A percentile compares a stretch with the other conserved stretches of the same genome.
These are phyloP conservation scores for Poa annua DNA, from an alignment of 176 grass and related monocot genomes.

Conservation along the genomic window DNA sequence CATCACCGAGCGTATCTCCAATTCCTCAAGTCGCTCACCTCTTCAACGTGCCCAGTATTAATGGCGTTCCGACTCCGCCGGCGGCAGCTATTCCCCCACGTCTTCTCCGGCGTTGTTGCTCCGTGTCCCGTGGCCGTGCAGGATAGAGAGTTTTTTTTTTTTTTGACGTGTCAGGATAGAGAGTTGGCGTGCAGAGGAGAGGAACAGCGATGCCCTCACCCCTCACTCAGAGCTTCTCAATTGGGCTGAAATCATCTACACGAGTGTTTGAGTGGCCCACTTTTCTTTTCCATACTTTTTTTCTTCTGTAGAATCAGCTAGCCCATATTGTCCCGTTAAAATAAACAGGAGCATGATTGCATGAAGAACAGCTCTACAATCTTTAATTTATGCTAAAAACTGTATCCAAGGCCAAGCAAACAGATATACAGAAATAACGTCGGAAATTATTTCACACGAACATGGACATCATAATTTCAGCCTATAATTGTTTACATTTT, in stretches of 20 bases:
- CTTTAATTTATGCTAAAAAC: too few species aligned
- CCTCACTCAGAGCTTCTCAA: neutral
- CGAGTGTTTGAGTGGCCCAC: neutral
- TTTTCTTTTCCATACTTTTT: neutral
- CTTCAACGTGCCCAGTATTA: neutral
- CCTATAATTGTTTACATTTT: too few species aligned
- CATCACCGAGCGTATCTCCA: constrained; percentile 47
- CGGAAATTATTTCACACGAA: too few species aligned
- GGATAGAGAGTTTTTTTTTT: constrained; percentile 21
- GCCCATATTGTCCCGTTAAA: neutral
- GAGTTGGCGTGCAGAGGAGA: constrained; percentile 15
- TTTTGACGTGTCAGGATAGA: too few species aligned
- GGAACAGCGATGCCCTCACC: neutral
- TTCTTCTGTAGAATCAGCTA: neutral
- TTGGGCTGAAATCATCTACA: neutral
- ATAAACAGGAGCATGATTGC: too few species aligned
- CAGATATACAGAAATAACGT: too few species aligned
- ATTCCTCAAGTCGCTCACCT: neutral
- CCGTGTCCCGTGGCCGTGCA: constrained; percentile 19
- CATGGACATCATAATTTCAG: too few species aligned
- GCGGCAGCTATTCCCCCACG: neutral
- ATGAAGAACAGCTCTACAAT: too few species aligned
- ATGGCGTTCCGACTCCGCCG: neutral
- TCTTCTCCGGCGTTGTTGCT: neutral
- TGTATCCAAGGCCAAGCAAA: too few species aligned